These are phyloP conservation scores for Auxenochlorella protothecoides DNA, from an alignment of 139 green algal genomes.

Conservation along the genomic window DNA sequence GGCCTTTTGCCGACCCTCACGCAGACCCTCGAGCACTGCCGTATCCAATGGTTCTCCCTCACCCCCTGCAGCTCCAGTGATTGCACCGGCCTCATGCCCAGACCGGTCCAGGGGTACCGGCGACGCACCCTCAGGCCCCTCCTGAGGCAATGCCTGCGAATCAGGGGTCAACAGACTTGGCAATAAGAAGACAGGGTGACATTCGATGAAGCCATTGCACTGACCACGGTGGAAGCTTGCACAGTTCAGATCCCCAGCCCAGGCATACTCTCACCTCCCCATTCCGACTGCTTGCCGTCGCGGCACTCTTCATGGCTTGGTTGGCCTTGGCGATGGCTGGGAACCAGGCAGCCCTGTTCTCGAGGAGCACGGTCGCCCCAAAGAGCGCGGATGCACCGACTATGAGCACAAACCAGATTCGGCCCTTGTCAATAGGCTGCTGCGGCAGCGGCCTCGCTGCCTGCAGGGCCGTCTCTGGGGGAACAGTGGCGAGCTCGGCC, in stretches of 20 bases:
- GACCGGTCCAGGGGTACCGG: too few relatives aligned
- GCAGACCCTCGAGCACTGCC: constrained; percentile 16
- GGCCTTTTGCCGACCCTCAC: not conserved
- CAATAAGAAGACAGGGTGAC: not conserved
- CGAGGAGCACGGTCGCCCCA: constrained; percentile 41
- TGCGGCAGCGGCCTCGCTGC: constrained; percentile 47
- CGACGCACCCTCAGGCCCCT: constrained; percentile 7
- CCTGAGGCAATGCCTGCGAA: constrained; percentile 9
- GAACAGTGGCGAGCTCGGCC: constrained; percentile 40
- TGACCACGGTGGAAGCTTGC: not conserved
- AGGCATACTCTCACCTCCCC: constrained; percentile 1
- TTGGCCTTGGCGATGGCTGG: constrained; percentile 70
- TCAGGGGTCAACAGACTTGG: not conserved
- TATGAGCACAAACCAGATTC: constrained; percentile 55
- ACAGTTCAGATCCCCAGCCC: not conserved
- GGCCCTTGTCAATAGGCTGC: constrained; percentile 55
- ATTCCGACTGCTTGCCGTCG: not conserved
- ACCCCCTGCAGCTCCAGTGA: constrained; percentile 5
- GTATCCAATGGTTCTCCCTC: constrained; percentile 7
- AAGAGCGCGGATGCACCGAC: constrained; percentile 55
- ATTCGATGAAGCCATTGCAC: not conserved
- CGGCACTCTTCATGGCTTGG: constrained; percentile 32
- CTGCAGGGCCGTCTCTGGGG: constrained; percentile 23
- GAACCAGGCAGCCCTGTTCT: constrained; percentile 63
- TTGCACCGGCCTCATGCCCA: too few relatives aligned